Evolutionary conservation across 768 basidiomycete genomes (phyloP), one percentile per base, ranked within the genome.

Genomic region (Rhodosporidiobolus sp.): DNA sequence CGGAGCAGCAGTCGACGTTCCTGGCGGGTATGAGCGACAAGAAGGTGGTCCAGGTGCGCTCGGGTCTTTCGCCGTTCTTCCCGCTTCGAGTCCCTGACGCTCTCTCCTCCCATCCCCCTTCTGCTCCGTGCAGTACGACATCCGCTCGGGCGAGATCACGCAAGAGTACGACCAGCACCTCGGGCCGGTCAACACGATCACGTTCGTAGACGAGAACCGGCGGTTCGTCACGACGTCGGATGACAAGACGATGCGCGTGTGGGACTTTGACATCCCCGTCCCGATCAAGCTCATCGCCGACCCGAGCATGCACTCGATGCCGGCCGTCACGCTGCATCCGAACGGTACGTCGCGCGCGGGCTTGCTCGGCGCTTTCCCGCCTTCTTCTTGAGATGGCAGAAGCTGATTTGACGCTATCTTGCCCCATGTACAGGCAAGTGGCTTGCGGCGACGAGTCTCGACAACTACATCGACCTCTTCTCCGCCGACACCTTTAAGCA

Each of bases 271-370:
- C 82, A 98, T 99, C 74, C 96, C 96, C 10, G 96, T 98, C 48
- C 93, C 96, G 64, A 98, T 99, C 85, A 99, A 99, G 82, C 96
- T 97, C 81, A 98, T 98, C 70, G 95, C 96, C 28, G 96, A 99
- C 81, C 96, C 96, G 7, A 89, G 93, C 79, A 98, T 99, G 96
- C 94, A 99, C 83, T 96, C 93, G 26, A 98, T 99, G 94, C 96
- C 96, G 12, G 91, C 96, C 26, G 94, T 98, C 58, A 94, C 94
- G 10, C 82, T 95, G 35, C 94, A 98, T 81, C 95, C 96, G 32
- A 94, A 88, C 67, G 90, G 95, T 97, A 80, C 67, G 93, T 87
- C 48, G 19, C 48, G 8, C 5, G 8, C 9, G 48, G 17, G 8
- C 17, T 54, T 53, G n/a, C n/a, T 65, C n/a, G 45, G 71, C 70